Evolutionary conservation across 257 asterid species (phyloP), one percentile per base, ranked within the genome.

Genomic region (Nicotiana tabacum): DNA sequence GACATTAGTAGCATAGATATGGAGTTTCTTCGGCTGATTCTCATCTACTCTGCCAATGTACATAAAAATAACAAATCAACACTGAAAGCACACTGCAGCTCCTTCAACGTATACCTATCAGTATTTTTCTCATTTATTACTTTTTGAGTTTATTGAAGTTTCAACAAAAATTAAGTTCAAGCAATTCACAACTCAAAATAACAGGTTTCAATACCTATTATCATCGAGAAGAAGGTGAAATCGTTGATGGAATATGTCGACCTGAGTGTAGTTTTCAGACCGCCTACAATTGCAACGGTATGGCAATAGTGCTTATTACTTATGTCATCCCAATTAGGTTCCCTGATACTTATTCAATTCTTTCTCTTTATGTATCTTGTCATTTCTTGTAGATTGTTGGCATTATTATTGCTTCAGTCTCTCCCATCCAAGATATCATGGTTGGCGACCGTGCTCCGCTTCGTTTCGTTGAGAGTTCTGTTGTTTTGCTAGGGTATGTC

Each of bases 231-330:
- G 84, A 83, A 48, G 72, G 74, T 85, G 58, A 82, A 69, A 62
- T 70, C 74, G 15, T 74, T 81, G 83, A 21, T 24, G 55, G 66
- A 66, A 61, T 81, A 43, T 33, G 58, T 83, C 18, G 84, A 86
- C 43, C 78, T 89, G 27, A 83, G 79, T 30, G 65, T 84, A 77
- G 43, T 88, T 53, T 77, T 86, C 81, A 83, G 88, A 66, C 91
- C 91, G 11, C 86, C 91, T 2, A 89, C 90, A 68, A 80, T 86
- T 72, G 91, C 90, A 67, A 78, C 90, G 77, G 91, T 89, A 87
- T 77, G 86, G 27, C 27, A 30, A 33, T 51, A 53, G 15, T 62
- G 53, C 81, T 24, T 69, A 13, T 39, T 30, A 74, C 27, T 29
- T 81, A 27, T 30, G 29, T 66, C 5, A 1, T 53, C 65, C 80